Base-by-base conservation (phyloP, 2,329 filamentous ascomycete genomes). In the Penicillium fuscoglaucum region DNA sequence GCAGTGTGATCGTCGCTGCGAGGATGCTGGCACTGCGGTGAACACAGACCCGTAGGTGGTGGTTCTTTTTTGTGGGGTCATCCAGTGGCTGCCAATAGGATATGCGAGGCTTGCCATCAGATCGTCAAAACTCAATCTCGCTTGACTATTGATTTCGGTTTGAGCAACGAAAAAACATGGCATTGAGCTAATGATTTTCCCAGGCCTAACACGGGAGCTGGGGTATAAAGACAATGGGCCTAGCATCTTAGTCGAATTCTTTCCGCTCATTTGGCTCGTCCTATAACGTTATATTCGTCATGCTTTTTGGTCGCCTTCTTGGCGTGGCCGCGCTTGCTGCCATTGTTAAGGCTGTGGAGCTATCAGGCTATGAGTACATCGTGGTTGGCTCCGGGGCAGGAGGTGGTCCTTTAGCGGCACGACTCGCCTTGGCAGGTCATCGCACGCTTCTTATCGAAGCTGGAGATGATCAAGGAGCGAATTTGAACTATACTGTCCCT, bases 371-470 rank as follows among this genome's bases (percentile, higher is more conserved):
- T 53, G 72, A 77, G 31, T 74, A 79, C 71, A 75, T 76, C 9
- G 64, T 75, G 9, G 72, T 76, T 9, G 74, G 74, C 19, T 73
- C 71, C 9, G 74, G 74, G 17, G 70, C 73, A 29, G 74, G 74
- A 19, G 74, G 74, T 41, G 73, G 73, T 29, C 72, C 73, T 8
- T 33, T 76, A 45, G 73, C 74, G 5, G 70, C 72, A n/a, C 66
- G 69, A 26, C 69, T 76, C 8, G 74, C 74, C 2, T 62, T 71
- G 17, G 68, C 66, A 28, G 74, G 74, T 5, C 69, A 74, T 54
- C 70, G 68, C 40, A 72, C 71, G 4, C 68, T 76, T 13, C 63
- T 76, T n/a, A 64, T 76, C n/a, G 74, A 76, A 53, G 73, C 74
- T 6, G 74, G 74, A 37, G 68, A 72, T 52, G 74, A 76, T 37